Percentiles rank a stretch among this genome's conserved stretches.
Conservation (phyloP, 2,329 filamentous ascomycete genomes). For the Neopestalotiopsis sp. region DNA sequence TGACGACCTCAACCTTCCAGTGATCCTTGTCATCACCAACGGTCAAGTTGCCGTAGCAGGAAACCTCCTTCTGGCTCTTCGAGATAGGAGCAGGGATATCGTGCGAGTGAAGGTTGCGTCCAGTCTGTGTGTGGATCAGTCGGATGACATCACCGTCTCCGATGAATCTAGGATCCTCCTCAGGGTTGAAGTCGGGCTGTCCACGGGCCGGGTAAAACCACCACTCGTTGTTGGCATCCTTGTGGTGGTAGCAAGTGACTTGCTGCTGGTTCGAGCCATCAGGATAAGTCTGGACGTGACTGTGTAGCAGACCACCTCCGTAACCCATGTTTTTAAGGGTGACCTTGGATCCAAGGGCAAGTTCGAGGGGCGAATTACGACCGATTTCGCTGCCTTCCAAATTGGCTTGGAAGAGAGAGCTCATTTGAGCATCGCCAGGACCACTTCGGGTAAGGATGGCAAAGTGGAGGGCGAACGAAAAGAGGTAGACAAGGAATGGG, state of each 20-base stretch:
- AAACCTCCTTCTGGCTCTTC: conserved; percentile 91
- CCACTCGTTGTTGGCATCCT: conserved; percentile 99
- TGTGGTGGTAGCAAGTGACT: conserved; percentile 99
- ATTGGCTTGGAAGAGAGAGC: conserved; percentile 98
- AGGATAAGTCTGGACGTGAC: conserved; percentile 93
- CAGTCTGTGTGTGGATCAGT: conserved; percentile 92
- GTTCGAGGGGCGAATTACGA: conserved; percentile 90
- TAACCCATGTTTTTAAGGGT: conserved; percentile 99
- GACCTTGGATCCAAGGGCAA: conserved; percentile 85
- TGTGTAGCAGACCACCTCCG: conserved; percentile 93
- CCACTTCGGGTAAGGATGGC: conserved; percentile 90
- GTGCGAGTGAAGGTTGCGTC: conserved; percentile 96
- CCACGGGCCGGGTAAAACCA: conserved; percentile 94
- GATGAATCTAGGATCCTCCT: conserved; percentile 76
- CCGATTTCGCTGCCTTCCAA: conserved; percentile 92
- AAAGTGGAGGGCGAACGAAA: conserved; percentile 96
- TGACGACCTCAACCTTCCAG: conserved; percentile 91
- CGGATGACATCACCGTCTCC: conserved; percentile 80
- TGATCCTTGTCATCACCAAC: conserved; percentile 97
- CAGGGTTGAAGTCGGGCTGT: conserved; percentile 73
- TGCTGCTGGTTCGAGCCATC: conserved; percentile 95
- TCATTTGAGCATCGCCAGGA: conserved; percentile 99
- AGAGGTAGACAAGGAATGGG: conserved; percentile 89
- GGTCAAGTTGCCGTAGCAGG: conserved; percentile 92
- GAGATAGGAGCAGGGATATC: conserved; percentile 85